Base-by-base conservation (phyloP, 768 basidiomycete genomes). In the Pisolithus tinctorius region DNA sequence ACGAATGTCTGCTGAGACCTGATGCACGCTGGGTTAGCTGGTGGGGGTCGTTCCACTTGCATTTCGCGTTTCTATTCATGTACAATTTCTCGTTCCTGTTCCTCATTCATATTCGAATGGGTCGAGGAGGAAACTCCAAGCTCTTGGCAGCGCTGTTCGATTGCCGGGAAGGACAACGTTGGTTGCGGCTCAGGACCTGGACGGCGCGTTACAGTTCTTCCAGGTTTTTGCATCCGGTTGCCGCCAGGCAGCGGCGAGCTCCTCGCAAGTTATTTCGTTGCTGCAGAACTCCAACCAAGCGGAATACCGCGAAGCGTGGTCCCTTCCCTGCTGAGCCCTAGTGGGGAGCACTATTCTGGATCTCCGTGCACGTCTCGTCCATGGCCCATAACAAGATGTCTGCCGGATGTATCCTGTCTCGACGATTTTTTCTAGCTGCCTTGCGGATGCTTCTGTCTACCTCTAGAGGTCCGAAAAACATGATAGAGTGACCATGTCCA, bases 81-180 rank as follows among this genome's bases (percentile, higher is more conserved):
- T 3, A 58, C 53, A 7, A 80, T 61, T 50, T 80, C 76, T 25
- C 77, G 62, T 48, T 80, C 79, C 52, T 79, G 78, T 52, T 79
- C 78, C 55, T 79, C 76, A 27, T 71, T 71, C 59, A 74, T 58
- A 34, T 49, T 56, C 27, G 52, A 55, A 37, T 63, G 58, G 1
- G 55, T 57, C 0, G 53, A 38, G 4, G 53, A 49, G 10, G 34
- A 29, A 27, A 64, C 17, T 1, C 61, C 63, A 30, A 63, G 63
- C 6, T 50, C 37, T 2, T 1, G 17, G 9, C 63, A 65, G 34
- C 39, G 58, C 11, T 37, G 41, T 13, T 34, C 55, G 13, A 64
- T 61, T 2, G 53, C 50, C 14, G 54, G 41, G 11, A 42, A 29
- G 2, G n/a, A 8, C 23, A 34, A 5, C 1, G 30, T 5, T 13